phyloP scores from a whole-genome alignment of 1,284 basidiomycete genomes.

The Ustilago shanxiensis region DNA sequence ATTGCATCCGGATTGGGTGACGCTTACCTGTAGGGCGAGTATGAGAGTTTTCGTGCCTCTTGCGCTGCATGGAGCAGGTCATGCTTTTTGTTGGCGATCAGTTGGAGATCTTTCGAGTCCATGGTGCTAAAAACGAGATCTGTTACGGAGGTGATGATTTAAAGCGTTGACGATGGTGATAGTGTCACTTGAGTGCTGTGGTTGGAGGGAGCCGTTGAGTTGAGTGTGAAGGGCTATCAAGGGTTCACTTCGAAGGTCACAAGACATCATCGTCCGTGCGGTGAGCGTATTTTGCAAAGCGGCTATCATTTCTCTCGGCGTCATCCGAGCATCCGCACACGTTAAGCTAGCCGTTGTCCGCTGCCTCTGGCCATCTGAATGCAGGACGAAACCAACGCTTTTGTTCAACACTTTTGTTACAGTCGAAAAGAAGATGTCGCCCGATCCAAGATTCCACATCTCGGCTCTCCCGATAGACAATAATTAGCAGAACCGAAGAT shows the following conservation, averaged over 20 bases:
- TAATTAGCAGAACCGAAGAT: not conserved
- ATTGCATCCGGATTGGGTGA: not conserved
- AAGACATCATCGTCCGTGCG: constrained; percentile 30
- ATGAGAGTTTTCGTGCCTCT: constrained; percentile 60
- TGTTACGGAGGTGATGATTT: not conserved
- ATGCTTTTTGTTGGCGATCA: constrained; percentile 48
- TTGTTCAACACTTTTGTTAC: constrained; percentile 5
- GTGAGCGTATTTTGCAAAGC: not conserved
- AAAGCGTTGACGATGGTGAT: too few relatives aligned
- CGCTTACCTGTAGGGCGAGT: constrained; percentile 65
- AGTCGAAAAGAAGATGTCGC: not conserved
- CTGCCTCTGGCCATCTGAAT: not conserved
- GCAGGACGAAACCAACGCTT: constrained; percentile 12
- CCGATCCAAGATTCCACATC: not conserved
- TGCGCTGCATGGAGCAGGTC: constrained; percentile 56
- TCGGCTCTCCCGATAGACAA: not conserved
- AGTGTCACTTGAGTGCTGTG: not conserved
- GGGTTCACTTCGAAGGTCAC: constrained; percentile 12
- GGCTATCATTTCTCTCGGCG: constrained; percentile 11
- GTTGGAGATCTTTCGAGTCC: constrained; percentile 39
- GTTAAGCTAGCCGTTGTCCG: not conserved
- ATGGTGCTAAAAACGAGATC: constrained; percentile 12
- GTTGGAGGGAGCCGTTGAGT: not conserved
- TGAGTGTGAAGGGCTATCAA: not conserved
- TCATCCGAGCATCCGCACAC: constrained; percentile 35